phyloP scores from a whole-genome alignment of 1,139 yeast genomes.

The Geotrichum candidum region DNA sequence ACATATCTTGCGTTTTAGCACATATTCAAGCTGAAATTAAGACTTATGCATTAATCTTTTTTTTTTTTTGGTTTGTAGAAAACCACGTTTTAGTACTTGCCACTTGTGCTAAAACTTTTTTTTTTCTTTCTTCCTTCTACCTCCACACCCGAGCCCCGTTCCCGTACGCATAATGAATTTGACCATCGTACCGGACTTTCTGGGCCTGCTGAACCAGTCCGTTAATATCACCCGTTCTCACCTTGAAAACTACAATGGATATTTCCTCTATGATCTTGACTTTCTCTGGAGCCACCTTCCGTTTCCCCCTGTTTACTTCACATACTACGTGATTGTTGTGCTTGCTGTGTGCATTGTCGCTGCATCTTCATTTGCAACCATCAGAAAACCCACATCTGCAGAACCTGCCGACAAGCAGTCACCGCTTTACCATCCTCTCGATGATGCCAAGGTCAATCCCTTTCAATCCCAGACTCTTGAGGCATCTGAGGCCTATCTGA shows the following conservation, averaged over 20 bases:
- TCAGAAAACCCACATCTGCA: slow-evolving; percentile 44
- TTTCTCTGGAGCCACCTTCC: slow-evolving; percentile 15
- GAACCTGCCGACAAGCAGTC: slow-evolving; percentile 38
- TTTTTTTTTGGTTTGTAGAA: neutral
- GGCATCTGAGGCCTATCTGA: slow-evolving; percentile 34
- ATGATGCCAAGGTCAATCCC: slow-evolving; percentile 23
- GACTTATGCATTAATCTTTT: neutral
- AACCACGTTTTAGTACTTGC: neutral
- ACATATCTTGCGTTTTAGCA: neutral
- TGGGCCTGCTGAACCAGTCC: neutral
- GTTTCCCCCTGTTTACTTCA: slow-evolving; percentile 21
- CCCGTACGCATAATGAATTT: neutral
- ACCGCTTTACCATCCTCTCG: slow-evolving; percentile 44
- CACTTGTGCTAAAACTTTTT: neutral
- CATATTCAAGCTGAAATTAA: neutral
- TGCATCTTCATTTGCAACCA: slow-evolving; percentile 40
- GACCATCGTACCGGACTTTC: neutral
- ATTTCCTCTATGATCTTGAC: slow-evolving; percentile 11
- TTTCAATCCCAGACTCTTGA: slow-evolving; percentile 18
- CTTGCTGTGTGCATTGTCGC: slow-evolving; percentile 36
- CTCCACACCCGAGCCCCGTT: neutral
- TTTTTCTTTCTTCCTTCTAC: neutral
- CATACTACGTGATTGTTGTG: slow-evolving; percentile 23
- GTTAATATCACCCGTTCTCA: neutral
- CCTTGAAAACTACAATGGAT: neutral